These are phyloP conservation scores for Patellifolia procumbens DNA, from an alignment of 179 eudicot genomes.

Conservation along the genomic window DNA sequence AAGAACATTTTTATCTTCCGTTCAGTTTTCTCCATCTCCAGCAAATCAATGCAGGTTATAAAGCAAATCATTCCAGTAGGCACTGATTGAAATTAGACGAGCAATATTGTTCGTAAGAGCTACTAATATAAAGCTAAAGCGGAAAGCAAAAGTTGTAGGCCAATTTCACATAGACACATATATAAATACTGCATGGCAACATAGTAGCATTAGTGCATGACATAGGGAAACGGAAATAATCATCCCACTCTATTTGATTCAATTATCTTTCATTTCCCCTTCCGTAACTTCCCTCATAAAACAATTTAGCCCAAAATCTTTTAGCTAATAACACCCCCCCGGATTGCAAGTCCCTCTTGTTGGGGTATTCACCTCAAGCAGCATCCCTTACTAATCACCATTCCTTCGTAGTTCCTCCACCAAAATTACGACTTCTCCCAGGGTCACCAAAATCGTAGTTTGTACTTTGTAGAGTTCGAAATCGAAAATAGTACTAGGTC, in stretches of 20 bases:
- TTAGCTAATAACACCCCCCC: background rate
- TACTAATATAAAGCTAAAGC: background rate
- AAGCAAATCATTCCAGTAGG: background rate
- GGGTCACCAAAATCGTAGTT: too few relatives aligned
- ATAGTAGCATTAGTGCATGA: background rate
- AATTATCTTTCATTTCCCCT: background rate
- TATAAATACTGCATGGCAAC: background rate
- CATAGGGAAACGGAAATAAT: too few relatives aligned
- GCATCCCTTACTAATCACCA: background rate
- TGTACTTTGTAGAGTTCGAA: too few relatives aligned
- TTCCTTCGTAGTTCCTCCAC: too few relatives aligned
- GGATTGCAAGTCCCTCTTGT: too few relatives aligned
- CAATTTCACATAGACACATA: too few relatives aligned
- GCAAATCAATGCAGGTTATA: background rate
- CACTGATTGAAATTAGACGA: background rate
- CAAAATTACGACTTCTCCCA: too few relatives aligned
- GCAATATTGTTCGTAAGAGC: background rate
- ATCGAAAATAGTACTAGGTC: too few relatives aligned
- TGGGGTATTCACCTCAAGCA: background rate
- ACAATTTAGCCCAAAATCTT: background rate
- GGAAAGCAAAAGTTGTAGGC: background rate
- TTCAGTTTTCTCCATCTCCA: background rate
- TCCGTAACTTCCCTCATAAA: background rate
- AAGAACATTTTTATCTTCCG: background rate
- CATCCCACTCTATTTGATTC: too few relatives aligned